Evolutionary conservation across 306 rosid genomes (phyloP).

Genomic region (Abrus precatorius): DNA sequence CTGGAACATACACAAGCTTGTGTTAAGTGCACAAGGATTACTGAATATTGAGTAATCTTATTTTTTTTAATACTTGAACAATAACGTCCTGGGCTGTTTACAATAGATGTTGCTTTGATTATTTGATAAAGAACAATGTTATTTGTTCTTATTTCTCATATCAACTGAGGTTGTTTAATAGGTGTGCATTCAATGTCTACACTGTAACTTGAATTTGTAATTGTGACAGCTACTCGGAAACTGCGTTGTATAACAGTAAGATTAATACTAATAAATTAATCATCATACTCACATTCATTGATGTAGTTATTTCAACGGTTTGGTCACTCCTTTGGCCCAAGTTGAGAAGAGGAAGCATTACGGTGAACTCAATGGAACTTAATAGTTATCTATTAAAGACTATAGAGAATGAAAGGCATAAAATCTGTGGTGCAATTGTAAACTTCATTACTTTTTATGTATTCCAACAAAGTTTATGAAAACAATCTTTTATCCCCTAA

Average conservation of each 20-base stretch:
- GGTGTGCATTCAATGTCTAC: too few relatives aligned
- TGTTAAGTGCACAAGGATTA: background rate
- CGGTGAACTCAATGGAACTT: background rate
- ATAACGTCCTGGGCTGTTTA: too few relatives aligned
- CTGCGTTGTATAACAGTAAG: background rate
- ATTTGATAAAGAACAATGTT: too few relatives aligned
- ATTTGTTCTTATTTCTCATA: too few relatives aligned
- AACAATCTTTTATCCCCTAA: background rate
- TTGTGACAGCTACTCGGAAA: background rate
- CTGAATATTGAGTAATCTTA: too few relatives aligned
- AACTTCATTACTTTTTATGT: background rate
- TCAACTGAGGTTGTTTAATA: too few relatives aligned
- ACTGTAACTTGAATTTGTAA: background rate
- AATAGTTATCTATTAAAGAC: background rate
- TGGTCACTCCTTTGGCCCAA: background rate
- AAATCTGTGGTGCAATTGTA: background rate
- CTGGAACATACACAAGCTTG: background rate
- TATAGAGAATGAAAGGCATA: background rate
- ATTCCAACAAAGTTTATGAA: background rate
- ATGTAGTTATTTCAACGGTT: constrained; percentile 10
- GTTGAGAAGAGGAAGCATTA: background rate
- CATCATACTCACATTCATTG: background rate
- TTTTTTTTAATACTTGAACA: too few relatives aligned
- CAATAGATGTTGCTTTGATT: too few relatives aligned
- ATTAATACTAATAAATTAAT: background rate